Base-by-base conservation (phyloP, 805 yeast species). In the Yarrowia sp. region DNA sequence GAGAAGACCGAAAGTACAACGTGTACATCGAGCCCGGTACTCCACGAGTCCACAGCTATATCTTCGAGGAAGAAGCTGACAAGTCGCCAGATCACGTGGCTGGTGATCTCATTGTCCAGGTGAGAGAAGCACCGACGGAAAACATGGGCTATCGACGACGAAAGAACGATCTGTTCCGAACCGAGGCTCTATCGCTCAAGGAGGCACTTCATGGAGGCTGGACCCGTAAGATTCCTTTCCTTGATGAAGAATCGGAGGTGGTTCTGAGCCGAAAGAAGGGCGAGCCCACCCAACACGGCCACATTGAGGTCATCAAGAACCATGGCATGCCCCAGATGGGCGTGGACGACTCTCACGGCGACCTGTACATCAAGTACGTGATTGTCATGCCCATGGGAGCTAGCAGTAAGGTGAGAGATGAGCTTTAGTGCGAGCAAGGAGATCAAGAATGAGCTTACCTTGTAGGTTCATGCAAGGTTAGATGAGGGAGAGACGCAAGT, bases 101-200 rank as follows among this genome's bases (percentile, higher is more conserved):
- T 3, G 99, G 99, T 19, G 91, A 94, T 79, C 80, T 95, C 69
- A 77, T 83, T 35, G 82, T 92, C n/a, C 82, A 81, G 50, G 75
- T 91, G 46, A 75, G 75, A 41, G 98, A 94, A 79, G 80, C 82
- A 48, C 69, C 73, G 1, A 76, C 71, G 40, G 84, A 82, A 16
- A 89, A 90, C 75, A 76, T 91, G 84, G 99, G 99, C 8, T 95
- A 88, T 79, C 84, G 97, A 77, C 85, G 99, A 73, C 84, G 92
- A 70, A 90, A 90, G 45, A 77, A 83, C 71, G 82, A 89, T 74
- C 79, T 95, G 71, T 93, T 88, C 80, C 82, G 98, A 70, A 90
- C 92, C 0, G 98, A 95, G 76, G 87, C 86, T 0, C 76, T 95
- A 40, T 84, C 89, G 2, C 81, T 88, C 64, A 82, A 84, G 67